phyloP scores from a whole-genome alignment of 352 stramenopile species.

The Pythium pectinolyticum region DNA sequence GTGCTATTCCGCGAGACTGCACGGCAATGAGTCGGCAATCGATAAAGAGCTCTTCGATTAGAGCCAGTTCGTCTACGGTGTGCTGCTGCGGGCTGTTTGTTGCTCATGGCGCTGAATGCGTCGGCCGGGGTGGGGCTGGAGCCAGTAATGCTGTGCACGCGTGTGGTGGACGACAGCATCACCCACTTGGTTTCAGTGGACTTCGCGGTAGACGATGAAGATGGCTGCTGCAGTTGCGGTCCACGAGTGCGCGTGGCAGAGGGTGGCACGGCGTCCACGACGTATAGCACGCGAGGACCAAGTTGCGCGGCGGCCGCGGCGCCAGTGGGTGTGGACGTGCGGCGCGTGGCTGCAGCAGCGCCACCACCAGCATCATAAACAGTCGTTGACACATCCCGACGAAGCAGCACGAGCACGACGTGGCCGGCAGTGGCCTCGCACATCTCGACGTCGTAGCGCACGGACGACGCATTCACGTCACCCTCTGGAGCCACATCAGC shows the following conservation, averaged over 20 bases:
- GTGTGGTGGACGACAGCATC: conserved; percentile 29
- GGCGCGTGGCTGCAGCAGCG: not conserved
- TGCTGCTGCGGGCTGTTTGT: conserved; percentile 26
- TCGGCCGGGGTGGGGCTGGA: conserved; percentile 4
- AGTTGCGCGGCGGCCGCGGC: conserved; percentile 18
- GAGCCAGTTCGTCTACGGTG: conserved; percentile 63
- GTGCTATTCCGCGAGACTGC: conserved; percentile 33
- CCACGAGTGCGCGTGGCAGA: not conserved
- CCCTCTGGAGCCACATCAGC: not conserved
- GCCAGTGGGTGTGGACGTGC: conserved; percentile 2
- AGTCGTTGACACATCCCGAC: conserved; percentile 15
- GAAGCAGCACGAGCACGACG: conserved; percentile 59
- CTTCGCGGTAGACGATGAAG: not conserved
- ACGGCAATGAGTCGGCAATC: conserved; percentile 70
- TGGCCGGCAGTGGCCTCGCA: conserved; percentile 57
- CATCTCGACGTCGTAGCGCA: conserved; percentile 52
- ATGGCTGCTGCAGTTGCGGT: conserved; percentile 14
- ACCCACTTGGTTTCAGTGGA: conserved; percentile 27
- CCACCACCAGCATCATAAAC: not conserved
- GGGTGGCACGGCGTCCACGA: conserved; percentile 69
- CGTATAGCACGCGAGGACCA: conserved; percentile 58
- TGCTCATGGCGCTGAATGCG: conserved; percentile 17
- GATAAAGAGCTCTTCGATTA: conserved; percentile 78
- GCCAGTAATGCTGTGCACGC: conserved; percentile 29
- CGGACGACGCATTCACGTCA: not conserved